Percentiles rank a stretch among this genome's conserved stretches.
These are phyloP conservation scores for Juglanconis sp. DNA, from an alignment of 2,329 filamentous ascomycete genomes.

Conservation along the genomic window DNA sequence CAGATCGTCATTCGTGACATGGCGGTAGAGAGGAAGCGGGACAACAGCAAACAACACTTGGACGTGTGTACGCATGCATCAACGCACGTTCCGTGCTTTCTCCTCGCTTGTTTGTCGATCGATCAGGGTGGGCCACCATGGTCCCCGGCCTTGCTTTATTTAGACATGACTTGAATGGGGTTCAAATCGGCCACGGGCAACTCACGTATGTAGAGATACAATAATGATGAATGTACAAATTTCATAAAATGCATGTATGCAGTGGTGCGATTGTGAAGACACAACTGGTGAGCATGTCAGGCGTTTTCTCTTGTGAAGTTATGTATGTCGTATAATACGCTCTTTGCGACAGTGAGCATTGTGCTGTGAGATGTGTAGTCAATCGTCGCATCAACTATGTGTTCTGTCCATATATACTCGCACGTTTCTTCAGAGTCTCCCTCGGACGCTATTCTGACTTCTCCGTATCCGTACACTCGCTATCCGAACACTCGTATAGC, in stretches of 20 bases:
- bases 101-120: conserved; percentile 1
- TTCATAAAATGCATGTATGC: not conserved
- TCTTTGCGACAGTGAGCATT: too few species aligned
- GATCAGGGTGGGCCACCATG: not conserved
- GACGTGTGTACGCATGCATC: not conserved
- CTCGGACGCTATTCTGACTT: too few species aligned
- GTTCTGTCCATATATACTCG: too few species aligned
- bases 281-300: too few species aligned
- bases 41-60: not conserved
- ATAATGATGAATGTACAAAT: conserved; percentile 32
- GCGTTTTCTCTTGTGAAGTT: not conserved
- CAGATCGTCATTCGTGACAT: not conserved
- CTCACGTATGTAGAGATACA: conserved; percentile 31
- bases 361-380: too few species aligned
- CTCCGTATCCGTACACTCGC: not conserved
- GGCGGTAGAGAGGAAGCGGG: not conserved
- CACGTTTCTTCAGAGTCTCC: too few species aligned
- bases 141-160: not conserved
- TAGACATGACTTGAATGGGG: conserved; percentile 12
- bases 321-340: not conserved
- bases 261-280: too few species aligned
- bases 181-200: conserved; percentile 19
- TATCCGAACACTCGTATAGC: not conserved
- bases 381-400: too few species aligned
- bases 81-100: not conserved